phyloP scores from a whole-genome alignment of 495 filamentous ascomycete genomes.

The Daldinia concentrica region DNA sequence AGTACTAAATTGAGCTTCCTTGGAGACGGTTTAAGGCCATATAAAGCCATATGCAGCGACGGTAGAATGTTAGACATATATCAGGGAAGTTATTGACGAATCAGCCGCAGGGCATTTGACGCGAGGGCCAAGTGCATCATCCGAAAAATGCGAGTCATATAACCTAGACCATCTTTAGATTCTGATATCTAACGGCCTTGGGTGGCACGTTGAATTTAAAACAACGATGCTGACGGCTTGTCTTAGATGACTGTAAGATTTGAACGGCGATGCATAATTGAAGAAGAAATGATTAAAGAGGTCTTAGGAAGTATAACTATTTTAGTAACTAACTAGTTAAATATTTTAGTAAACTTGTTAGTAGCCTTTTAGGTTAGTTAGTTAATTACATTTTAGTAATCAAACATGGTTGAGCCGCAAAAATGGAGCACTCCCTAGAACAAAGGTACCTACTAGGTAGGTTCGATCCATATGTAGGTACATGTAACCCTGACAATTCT shows the following conservation, averaged over 20 bases:
- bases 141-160: conserved; percentile 33
- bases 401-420: conserved; percentile 37
- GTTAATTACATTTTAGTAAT: conserved; percentile 13
- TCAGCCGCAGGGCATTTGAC: conserved; percentile 11
- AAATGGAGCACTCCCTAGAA: conserved; percentile 32
- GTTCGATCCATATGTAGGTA: too few species aligned
- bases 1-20: conserved; percentile 27
- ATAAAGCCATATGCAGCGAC: conserved; percentile 27
- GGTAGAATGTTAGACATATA: conserved; percentile 10
- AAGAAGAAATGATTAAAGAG: conserved; percentile 13
- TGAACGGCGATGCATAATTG: conserved; percentile 8
- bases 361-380: too few species aligned
- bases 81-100: conserved; percentile 22
- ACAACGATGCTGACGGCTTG: conserved; percentile 17
- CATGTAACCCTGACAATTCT: not conserved
- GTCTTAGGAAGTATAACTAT: not conserved
- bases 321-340: too few species aligned
- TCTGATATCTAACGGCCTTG: conserved; percentile 26
- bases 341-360: too few species aligned
- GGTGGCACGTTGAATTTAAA: conserved; percentile 29
- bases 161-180: not conserved
- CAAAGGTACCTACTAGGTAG: too few species aligned
- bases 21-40: conserved; percentile 15
- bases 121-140: conserved; percentile 41
- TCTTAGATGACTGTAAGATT: conserved; percentile 26